Percentiles rank a stretch among this genome's conserved stretches.
These are phyloP conservation scores for Fragaria ananassa DNA, from an alignment of 306 rosid genomes.

Conservation along the genomic window DNA sequence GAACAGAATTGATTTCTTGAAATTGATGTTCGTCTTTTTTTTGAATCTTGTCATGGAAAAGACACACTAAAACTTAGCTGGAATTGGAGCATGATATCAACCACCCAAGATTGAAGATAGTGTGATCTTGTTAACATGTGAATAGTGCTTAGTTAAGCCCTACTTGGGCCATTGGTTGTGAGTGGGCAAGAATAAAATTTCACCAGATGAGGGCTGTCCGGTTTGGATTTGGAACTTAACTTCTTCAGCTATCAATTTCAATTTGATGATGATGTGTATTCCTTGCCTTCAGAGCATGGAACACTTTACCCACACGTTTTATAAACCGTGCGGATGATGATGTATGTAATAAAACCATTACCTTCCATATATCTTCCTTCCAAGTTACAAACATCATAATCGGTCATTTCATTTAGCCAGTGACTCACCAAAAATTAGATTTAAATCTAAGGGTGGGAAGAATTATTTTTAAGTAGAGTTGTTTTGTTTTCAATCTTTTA, in stretches of 20 bases:
- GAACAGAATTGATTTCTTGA: background rate
- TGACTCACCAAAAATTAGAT: too few species aligned
- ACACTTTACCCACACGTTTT: constrained; percentile 4
- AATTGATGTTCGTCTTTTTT: background rate
- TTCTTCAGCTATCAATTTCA: background rate
- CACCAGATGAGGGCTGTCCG: background rate
- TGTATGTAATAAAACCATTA: background rate
- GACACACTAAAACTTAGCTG: background rate
- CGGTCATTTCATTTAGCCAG: too few species aligned
- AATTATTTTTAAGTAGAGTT: too few species aligned
- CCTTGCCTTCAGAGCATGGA: constrained; percentile 1
- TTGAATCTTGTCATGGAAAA: background rate
- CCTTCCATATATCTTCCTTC: background rate
- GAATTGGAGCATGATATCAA: background rate
- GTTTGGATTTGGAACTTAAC: background rate
- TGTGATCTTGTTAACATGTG: background rate
- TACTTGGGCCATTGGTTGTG: background rate
- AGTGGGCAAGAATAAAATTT: background rate
- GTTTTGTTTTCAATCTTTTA: too few species aligned
- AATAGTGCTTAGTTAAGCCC: background rate
- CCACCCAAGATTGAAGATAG: background rate
- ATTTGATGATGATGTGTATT: background rate
- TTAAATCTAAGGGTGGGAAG: too few species aligned
- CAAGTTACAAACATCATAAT: background rate
- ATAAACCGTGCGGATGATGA: background rate